Conservation (phyloP, 208 protist genomes). For the Crithidia brevicula region DNA sequence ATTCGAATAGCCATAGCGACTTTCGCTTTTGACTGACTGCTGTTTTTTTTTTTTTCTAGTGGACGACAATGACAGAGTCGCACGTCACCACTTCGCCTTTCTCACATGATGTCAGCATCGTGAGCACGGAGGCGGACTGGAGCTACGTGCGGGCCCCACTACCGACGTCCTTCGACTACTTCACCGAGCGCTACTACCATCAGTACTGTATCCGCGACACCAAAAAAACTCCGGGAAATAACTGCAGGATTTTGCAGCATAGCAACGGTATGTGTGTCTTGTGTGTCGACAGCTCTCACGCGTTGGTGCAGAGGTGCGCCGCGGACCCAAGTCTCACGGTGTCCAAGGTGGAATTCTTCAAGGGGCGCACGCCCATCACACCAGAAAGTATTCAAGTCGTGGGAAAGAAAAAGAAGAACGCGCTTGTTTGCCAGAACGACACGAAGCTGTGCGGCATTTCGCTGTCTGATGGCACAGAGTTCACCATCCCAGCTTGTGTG, state of each 20-base stretch:
- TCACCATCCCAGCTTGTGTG: constrained; percentile 72
- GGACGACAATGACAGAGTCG: constrained; percentile 1
- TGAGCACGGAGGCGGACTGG: constrained; percentile 13
- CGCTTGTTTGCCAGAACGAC: constrained; percentile 76
- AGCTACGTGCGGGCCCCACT: constrained; percentile 27
- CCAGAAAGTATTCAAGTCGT: constrained; percentile 64
- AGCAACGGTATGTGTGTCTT: constrained; percentile 87
- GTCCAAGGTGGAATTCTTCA: constrained; percentile 31
- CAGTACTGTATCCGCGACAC: constrained; percentile 73
- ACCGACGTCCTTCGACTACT: constrained; percentile 77
- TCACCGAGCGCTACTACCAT: constrained; percentile 79
- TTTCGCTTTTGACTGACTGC: too few species aligned
- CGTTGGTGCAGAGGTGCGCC: constrained; percentile 25
- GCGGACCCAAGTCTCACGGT: constrained; percentile 14
- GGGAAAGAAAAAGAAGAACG: constrained; percentile 88
- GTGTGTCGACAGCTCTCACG: constrained; percentile 77
- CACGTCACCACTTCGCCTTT: background rate
- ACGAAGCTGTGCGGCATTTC: constrained; percentile 75
- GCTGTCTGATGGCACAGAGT: constrained; percentile 52
- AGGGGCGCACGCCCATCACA: constrained; percentile 49
- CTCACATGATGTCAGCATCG: too few species aligned
- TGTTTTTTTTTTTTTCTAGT: too few species aligned
- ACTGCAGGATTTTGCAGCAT: constrained; percentile 81
- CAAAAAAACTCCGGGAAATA: constrained; percentile 69
- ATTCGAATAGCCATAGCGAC: too few species aligned